Percentiles rank a stretch among this genome's conserved stretches.
Conservation (phyloP, 352 stramenopile genomes). For the Plasmopara muralis region DNA sequence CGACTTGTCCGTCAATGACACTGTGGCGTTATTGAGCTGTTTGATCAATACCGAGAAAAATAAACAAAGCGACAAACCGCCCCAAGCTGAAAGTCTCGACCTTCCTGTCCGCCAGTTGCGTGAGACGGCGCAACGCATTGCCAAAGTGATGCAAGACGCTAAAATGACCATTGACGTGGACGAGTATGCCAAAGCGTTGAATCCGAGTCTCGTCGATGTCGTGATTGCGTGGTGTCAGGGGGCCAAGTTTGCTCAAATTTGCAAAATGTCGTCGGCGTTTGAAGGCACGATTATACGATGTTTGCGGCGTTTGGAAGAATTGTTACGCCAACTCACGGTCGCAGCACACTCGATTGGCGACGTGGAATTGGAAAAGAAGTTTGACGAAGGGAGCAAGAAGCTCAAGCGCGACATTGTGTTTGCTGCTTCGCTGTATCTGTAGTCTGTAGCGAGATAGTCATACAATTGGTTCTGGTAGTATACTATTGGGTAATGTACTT, state of each 20-base stretch:
- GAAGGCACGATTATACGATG: conserved; percentile 98
- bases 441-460: conserved; percentile 11
- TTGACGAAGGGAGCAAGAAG: conserved; percentile 94
- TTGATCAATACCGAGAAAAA: conserved; percentile 95
- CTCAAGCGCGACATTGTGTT: conserved; percentile 99
- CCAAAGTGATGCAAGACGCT: conserved; percentile 86
- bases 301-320: conserved; percentile 95
- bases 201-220: conserved; percentile 97
- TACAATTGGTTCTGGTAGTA: background rate
- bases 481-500: background rate
- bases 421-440: conserved; percentile 97
- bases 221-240: conserved; percentile 97
- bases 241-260: conserved; percentile 98
- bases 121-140: conserved; percentile 90
- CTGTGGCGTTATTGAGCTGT: conserved; percentile 93
- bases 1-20: conserved; percentile 95
- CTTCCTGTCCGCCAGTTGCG: conserved; percentile 91
- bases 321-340: conserved; percentile 94
- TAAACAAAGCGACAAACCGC: conserved; percentile 82
- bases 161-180: conserved; percentile 95
- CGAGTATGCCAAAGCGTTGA: conserved; percentile 97
- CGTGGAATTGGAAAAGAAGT: conserved; percentile 95
- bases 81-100: conserved; percentile 75
- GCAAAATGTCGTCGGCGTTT: conserved; percentile 97
- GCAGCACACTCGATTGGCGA: conserved; percentile 97